These are phyloP conservation scores for Scheffersomyces insectosa DNA, from an alignment of 1,139 yeast genomes.

Conservation along the genomic window DNA sequence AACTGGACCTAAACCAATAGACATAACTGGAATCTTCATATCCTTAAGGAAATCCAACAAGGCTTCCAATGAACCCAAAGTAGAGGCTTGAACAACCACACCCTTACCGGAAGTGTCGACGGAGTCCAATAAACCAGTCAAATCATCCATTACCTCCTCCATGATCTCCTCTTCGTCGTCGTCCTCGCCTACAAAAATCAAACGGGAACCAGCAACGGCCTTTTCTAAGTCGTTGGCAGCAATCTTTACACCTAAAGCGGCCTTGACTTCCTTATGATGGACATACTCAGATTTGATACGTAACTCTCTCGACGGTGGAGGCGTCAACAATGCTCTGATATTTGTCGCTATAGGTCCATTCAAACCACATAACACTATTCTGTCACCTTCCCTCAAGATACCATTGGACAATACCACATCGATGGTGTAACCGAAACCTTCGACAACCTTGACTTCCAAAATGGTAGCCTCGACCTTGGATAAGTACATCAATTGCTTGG, in stretches of 20 bases:
- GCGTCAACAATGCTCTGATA: constrained; percentile 92
- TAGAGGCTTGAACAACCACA: constrained; percentile 98
- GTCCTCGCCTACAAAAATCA: constrained; percentile 92
- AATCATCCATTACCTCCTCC: constrained; percentile 99
- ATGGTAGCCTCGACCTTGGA: constrained; percentile 94
- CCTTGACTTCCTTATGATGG: constrained; percentile 96
- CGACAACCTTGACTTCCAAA: constrained; percentile 96
- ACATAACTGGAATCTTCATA: constrained; percentile 99
- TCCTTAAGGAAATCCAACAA: constrained; percentile 93
- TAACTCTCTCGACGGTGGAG: constrained; percentile 95
- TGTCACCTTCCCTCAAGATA: constrained; percentile 89
- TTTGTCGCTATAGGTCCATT: constrained; percentile 99
- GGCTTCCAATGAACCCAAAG: constrained; percentile 97
- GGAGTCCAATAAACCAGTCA: constrained; percentile 90
- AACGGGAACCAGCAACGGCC: constrained; percentile 98
- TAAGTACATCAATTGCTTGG: constrained; percentile 95
- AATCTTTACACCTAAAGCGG: constrained; percentile 97
- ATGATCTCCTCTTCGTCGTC: constrained; percentile 96
- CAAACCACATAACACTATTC: constrained; percentile 94
- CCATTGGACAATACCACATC: constrained; percentile 97
- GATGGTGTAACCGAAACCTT: constrained; percentile 98
- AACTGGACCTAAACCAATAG: constrained; percentile 97
- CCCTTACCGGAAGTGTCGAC: constrained; percentile 95
- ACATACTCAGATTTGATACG: constrained; percentile 93
- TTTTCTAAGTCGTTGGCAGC: constrained; percentile 97